A percentile compares a stretch with the other conserved stretches of the same genome.
phyloP scores from a whole-genome alignment of 441 rosid species.

The Bocquillonia castaneifolia region DNA sequence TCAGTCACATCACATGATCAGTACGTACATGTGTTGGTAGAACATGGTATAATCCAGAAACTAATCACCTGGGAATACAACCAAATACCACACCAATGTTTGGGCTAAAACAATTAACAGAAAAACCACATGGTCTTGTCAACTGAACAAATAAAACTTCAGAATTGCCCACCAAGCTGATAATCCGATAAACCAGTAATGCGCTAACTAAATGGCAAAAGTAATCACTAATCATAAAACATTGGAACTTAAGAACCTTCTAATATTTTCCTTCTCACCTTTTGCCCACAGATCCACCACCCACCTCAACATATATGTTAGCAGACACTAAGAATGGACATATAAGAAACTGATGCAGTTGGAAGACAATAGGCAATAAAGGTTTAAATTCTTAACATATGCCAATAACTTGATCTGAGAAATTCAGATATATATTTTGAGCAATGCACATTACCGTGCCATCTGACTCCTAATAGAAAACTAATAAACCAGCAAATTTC shows the following conservation, averaged over 20 bases:
- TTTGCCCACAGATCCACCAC: slow-evolving; percentile 14
- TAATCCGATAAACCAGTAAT: slow-evolving; percentile 17
- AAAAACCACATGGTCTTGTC: not conserved
- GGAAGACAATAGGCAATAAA: not conserved
- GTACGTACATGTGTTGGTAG: slow-evolving; percentile 27
- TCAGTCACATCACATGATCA: slow-evolving; percentile 34
- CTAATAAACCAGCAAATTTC: slow-evolving; percentile 21
- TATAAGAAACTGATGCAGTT: slow-evolving; percentile 6
- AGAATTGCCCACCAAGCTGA: slow-evolving; percentile 19
- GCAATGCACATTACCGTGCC: slow-evolving; percentile 18
- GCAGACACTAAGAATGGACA: slow-evolving; percentile 15
- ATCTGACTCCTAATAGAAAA: slow-evolving; percentile 21
- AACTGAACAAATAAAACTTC: slow-evolving; percentile 9
- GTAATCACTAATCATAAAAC: slow-evolving; percentile 16
- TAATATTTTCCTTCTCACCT: slow-evolving; percentile 11
- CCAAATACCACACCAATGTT: slow-evolving; percentile 13
- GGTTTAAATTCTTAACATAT: not conserved
- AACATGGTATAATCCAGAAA: slow-evolving; percentile 27
- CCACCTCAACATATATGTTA: slow-evolving; percentile 18
- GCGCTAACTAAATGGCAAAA: slow-evolving; percentile 7
- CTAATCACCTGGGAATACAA: slow-evolving; percentile 22
- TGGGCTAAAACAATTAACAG: slow-evolving; percentile 5
- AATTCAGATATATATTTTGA: slow-evolving; percentile 19
- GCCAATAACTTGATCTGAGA: not conserved
- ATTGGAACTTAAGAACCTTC: slow-evolving; percentile 8